Base-by-base conservation (phyloP, 1,284 basidiomycete species). In the Sporisorium reilianum region DNA sequence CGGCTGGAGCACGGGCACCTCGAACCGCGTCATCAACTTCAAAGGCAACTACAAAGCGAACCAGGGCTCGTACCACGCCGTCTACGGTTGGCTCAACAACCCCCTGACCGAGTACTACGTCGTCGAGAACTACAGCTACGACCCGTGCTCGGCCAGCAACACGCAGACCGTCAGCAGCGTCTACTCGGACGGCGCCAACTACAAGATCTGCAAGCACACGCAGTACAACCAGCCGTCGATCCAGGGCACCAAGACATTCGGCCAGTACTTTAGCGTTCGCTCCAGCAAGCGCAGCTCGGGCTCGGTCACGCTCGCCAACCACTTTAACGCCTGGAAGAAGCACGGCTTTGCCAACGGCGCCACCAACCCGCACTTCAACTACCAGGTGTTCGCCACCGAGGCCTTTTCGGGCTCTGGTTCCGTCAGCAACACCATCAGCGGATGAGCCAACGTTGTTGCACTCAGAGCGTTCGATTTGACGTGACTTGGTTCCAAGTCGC, bases 341-440 rank as follows among this genome's bases (percentile, higher is more conserved):
- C 55, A 61, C 30, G 69, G 69, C 38, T 65, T 72, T 23, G 62
- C 64, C 53, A 57, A 65, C 32, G 55, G 59, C 18, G 66, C 66
- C 20, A 8, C 55, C 26, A 46, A 63, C 48, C 60, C 66, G 9
- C 51, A 61, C 22, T 72, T 66, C 49, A 63, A 72, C 57, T 72
- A 72, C 54, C 69, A 72, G 53, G 59, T 72, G 46, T 65, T 72
- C 50, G 69, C 69, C 34, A 72, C 69, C 34, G 69, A 72, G 57
- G 69, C 62, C 49, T 72, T 65, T 45, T 34, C 42, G 4, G 63
- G 69, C 10, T 10, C 26, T 2, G 69, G 69, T 7, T 63, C 55
- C 2, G 55, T 58, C 36, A 55, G 28, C 55, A 44, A n/a, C n/a
- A n/a, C 45, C 8, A 23, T 69, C 41, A 59, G 55, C 52, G 66